phyloP scores from a whole-genome alignment of 2,329 filamentous ascomycete genomes.

The Aspergillus candidus region DNA sequence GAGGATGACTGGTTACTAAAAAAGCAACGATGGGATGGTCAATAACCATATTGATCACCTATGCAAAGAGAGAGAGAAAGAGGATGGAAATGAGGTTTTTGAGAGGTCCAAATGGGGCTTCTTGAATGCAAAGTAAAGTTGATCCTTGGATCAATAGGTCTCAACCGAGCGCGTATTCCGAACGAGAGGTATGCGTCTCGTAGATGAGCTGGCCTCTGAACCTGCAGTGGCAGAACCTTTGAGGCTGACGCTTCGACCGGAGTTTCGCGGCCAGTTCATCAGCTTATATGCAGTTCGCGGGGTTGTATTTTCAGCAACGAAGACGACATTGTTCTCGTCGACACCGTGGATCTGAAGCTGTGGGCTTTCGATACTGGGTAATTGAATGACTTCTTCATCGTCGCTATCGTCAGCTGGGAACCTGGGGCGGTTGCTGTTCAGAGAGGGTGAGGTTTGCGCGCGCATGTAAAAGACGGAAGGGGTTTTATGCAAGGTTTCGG shows the following conservation, averaged over 20 bases:
- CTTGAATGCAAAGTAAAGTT: not conserved
- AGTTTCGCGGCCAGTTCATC: slow-evolving; percentile 27
- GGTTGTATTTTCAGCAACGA: slow-evolving; percentile 23
- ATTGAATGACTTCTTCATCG: slow-evolving; percentile 32
- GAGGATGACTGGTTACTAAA: no score
- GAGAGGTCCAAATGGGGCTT: no score
- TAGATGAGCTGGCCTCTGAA: not conserved
- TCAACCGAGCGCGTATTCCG: slow-evolving; percentile 21
- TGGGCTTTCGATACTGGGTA: slow-evolving; percentile 24
- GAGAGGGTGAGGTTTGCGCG: slow-evolving; percentile 25
- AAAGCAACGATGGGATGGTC: no score
- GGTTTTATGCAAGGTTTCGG: slow-evolving; percentile 9
- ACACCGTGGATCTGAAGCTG: slow-evolving; percentile 27
- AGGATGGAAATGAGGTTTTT: not conserved
- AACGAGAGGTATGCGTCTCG: slow-evolving; percentile 9
- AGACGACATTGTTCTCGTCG: slow-evolving; percentile 30
- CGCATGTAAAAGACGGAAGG: slow-evolving; percentile 30
- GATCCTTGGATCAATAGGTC: slow-evolving; percentile 15
- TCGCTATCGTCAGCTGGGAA: slow-evolving; percentile 25
- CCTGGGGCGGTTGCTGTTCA: slow-evolving; percentile 15
- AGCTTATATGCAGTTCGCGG: slow-evolving; percentile 24
- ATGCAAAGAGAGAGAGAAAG: not conserved
- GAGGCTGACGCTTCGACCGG: slow-evolving; percentile 6
- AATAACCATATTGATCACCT: no score
- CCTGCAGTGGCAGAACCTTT: not conserved